phyloP scores from a whole-genome alignment of 208 protist genomes.

The Acanthamoeba triangularis region DNA sequence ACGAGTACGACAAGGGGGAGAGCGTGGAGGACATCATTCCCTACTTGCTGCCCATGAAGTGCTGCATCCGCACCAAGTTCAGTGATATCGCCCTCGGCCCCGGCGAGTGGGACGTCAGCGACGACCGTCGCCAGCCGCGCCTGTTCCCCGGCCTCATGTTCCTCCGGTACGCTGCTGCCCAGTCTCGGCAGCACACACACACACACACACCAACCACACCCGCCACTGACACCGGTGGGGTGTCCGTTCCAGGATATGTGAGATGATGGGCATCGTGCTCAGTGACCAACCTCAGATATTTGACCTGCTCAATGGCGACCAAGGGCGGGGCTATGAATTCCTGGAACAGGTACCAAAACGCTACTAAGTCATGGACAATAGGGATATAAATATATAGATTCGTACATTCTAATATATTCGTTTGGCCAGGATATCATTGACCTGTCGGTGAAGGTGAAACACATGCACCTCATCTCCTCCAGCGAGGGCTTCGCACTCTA shows the following conservation, averaged over 20 bases:
- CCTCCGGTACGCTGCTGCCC: neutral
- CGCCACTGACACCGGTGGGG: no score
- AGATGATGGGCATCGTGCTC: slow-evolving; percentile 53
- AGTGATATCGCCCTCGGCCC: neutral
- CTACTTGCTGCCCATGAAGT: slow-evolving; percentile 32
- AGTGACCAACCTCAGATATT: slow-evolving; percentile 11
- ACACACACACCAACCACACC: no score
- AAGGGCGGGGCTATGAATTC: slow-evolving; percentile 1
- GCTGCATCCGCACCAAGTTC: slow-evolving; percentile 30
- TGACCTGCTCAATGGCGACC: slow-evolving; percentile 4
- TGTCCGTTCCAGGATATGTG: slow-evolving; percentile 1
- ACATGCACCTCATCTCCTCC: slow-evolving; percentile 64
- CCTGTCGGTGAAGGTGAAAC: slow-evolving; percentile 67
- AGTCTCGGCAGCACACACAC: no score
- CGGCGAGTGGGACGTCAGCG: neutral
- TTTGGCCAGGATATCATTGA: slow-evolving; percentile 15
- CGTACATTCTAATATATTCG: neutral
- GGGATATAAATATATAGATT: no score
- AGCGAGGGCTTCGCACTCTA: slow-evolving; percentile 15
- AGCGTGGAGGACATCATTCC: slow-evolving; percentile 24
- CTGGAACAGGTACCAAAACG: slow-evolving; percentile 9
- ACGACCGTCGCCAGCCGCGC: neutral
- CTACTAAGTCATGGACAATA: no score
- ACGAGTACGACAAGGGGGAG: slow-evolving; percentile 18
- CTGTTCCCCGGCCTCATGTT: slow-evolving; percentile 15